Conservation (phyloP, 2,329 filamentous ascomycete species). For the Penicillium brevicompactum region DNA sequence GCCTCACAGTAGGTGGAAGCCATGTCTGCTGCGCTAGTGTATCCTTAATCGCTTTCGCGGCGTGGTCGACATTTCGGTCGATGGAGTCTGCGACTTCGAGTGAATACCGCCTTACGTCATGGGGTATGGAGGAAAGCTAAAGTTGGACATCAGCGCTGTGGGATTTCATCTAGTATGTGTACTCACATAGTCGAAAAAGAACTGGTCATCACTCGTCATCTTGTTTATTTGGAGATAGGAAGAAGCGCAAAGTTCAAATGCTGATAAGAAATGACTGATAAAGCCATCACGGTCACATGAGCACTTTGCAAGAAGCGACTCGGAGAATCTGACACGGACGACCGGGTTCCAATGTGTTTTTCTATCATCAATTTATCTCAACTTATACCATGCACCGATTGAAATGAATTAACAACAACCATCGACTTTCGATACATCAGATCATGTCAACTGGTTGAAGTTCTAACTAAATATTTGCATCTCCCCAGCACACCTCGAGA, state of each 20-base stretch:
- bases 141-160: constrained; percentile 12
- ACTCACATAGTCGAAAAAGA: constrained; percentile 75
- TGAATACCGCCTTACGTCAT: constrained; percentile 71
- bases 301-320: neutral
- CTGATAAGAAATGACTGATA: constrained; percentile 19
- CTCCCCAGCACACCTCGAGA: too few species aligned
- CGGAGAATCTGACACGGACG: neutral
- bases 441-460: too few species aligned
- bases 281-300: neutral
- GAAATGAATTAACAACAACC: too few species aligned
- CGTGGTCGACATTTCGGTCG: constrained; percentile 77
- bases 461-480: too few species aligned
- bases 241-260: constrained; percentile 8
- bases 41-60: constrained; percentile 71
- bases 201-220: constrained; percentile 80
- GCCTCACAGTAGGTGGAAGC: constrained; percentile 70
- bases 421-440: too few species aligned
- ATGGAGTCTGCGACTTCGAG: constrained; percentile 75
- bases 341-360: neutral
- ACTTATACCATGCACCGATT: too few species aligned
- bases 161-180: constrained; percentile 5
- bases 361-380: too few species aligned
- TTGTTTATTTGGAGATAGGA: constrained; percentile 32
- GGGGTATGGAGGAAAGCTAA: constrained; percentile 60
- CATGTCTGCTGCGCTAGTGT: constrained; percentile 68